Evolutionary conservation across 1,284 basidiomycete genomes (phyloP), one percentile per base, ranked within the genome.

Genomic region (Vanrija sp.): DNA sequence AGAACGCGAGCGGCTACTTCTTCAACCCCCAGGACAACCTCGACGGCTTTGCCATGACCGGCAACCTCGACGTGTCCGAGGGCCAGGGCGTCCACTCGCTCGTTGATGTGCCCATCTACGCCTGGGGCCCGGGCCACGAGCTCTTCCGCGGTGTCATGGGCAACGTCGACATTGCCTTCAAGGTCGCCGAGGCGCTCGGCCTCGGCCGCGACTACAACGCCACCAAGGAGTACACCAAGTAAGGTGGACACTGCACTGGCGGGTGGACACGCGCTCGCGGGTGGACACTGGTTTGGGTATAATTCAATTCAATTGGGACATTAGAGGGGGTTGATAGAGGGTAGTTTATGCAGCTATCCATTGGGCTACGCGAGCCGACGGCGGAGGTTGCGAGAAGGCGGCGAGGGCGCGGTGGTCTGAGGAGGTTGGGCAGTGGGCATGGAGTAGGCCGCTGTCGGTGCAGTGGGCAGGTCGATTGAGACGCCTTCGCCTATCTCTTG

Each of bases 51-150:
- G 47, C 58, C 22, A 66, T 73, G 61, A 73, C 72, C 45, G 75
- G 75, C 51, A 76, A 73, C 60, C 53, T 78, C 7, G 72, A 67
- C 36, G 56, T 54, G 3, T 20, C 38, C 5, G 54, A 67, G 31
- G 66, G 61, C 16, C 71, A 75, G 54, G 77, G 76, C 44, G 75
- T 77, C 8, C 76, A 78, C 61, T 67, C 66, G 37, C 57, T 69
- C 20, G 66, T 67, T 44, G 75, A 77, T 47, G 76, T 78, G 12
- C 70, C 73, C 10, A 67, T 78, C 43, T 77, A 69, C 61, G 66
- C 76, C 15, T 75, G 64, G 61, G 77, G 77, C 1, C 71, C 73
- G 8, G 71, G 75, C 8, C 61, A 65, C 57, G 72, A 74, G 60
- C 51, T 61, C 43, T 78, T 78, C 71, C 56, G 68, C 19, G 75